phyloP scores from a whole-genome alignment of 179 eudicot species.

The Silene vulgaris region DNA sequence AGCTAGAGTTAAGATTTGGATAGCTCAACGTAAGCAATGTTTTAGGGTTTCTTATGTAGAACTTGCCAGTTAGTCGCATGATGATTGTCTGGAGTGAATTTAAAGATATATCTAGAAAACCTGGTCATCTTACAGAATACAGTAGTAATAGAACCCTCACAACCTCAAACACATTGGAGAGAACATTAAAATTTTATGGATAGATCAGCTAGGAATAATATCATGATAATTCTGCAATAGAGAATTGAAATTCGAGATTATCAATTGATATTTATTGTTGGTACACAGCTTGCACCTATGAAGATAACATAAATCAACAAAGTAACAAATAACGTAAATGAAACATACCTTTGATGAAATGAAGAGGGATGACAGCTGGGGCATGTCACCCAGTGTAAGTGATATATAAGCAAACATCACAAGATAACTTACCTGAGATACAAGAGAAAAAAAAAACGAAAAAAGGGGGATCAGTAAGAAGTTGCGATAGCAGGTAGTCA shows the following conservation, averaged over 20 bases:
- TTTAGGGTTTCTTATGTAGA: neutral
- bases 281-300: neutral
- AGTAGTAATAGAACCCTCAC: neutral
- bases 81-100: neutral
- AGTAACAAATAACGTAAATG: constrained; percentile 1
- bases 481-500: neutral
- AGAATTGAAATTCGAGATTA: neutral
- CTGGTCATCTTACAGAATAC: neutral
- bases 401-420: constrained; percentile 99
- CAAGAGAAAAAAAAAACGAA: neutral
- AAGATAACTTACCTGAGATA: constrained; percentile 89
- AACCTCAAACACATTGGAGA: neutral
- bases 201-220: neutral
- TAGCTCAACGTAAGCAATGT: neutral
- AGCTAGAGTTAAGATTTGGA: neutral
- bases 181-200: neutral
- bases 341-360: constrained; percentile 79
- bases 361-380: constrained; percentile 62
- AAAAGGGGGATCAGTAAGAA: constrained; percentile 13
- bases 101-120: neutral
- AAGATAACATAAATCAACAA: neutral
- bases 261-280: neutral
- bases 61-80: neutral
- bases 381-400: constrained; percentile 80
- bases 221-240: too few relatives aligned